phyloP scores from a whole-genome alignment of 2,329 filamentous ascomycete species.

The Cordyceps cateniannulata region DNA sequence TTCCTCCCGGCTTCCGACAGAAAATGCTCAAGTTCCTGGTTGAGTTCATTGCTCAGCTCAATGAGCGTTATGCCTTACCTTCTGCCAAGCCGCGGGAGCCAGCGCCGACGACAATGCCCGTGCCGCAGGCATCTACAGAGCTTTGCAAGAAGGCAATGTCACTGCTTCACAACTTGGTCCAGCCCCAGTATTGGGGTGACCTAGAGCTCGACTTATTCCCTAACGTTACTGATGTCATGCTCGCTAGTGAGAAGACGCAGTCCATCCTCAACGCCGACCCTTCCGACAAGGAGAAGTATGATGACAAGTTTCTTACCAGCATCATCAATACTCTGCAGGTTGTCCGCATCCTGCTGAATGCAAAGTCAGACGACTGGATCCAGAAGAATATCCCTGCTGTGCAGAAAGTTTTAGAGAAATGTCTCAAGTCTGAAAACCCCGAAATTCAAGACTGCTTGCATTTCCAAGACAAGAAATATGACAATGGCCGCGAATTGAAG shows the following conservation, averaged over 20 bases:
- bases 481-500: slow-evolving; percentile 63
- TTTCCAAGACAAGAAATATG: slow-evolving; percentile 60
- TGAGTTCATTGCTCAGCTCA: slow-evolving; percentile 85
- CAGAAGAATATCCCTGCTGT: slow-evolving; percentile 67
- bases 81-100: slow-evolving; percentile 60
- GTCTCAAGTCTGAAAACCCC: slow-evolving; percentile 77
- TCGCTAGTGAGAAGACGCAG: slow-evolving; percentile 72
- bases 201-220: slow-evolving; percentile 86
- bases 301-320: slow-evolving; percentile 76
- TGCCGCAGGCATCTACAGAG: slow-evolving; percentile 58
- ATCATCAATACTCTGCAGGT: slow-evolving; percentile 95
- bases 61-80: slow-evolving; percentile 75
- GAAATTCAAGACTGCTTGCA: slow-evolving; percentile 94
- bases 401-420: slow-evolving; percentile 85
- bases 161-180: slow-evolving; percentile 76
- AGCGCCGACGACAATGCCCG: slow-evolving; percentile 35
- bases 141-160: slow-evolving; percentile 80
- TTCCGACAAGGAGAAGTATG: slow-evolving; percentile 62
- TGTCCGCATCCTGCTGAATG: slow-evolving; percentile 79
- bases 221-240: slow-evolving; percentile 79
- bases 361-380: slow-evolving; percentile 88
- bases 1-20: slow-evolving; percentile 60
- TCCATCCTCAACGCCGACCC: slow-evolving; percentile 53
- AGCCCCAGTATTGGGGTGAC: slow-evolving; percentile 85
- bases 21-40: slow-evolving; percentile 93